Percentiles rank a stretch among this genome's conserved stretches.
These are phyloP conservation scores for Mucor velutinosus DNA, from an alignment of 371 early-diverging fungal genomes.

Conservation along the genomic window DNA sequence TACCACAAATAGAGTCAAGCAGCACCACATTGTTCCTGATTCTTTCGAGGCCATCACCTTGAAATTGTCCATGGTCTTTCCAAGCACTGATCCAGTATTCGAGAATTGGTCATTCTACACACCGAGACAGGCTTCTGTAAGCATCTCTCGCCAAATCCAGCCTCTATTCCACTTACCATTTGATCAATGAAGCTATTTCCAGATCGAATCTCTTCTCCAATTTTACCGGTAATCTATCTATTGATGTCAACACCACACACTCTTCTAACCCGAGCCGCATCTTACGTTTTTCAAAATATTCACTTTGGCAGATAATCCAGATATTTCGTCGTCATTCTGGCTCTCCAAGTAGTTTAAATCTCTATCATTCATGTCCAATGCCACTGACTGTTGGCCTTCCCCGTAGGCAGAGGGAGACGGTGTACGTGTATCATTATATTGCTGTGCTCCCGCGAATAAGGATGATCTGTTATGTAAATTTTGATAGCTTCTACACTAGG, in stretches of 20 bases:
- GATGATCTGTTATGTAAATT: conserved; percentile 50
- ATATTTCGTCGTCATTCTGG: conserved; percentile 52
- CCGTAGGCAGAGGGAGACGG: conserved; percentile 29
- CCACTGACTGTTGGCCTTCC: conserved; percentile 17
- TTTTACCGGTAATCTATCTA: conserved; percentile 50
- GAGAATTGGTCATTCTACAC: conserved; percentile 53
- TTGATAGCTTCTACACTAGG: conserved; percentile 39
- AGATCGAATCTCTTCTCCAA: conserved; percentile 52
- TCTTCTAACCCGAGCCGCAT: background rate
- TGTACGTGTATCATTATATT: conserved; percentile 15
- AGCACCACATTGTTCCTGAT: conserved; percentile 49
- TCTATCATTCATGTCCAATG: conserved; percentile 42
- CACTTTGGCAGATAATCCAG: conserved; percentile 52
- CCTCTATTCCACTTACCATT: conserved; percentile 34
- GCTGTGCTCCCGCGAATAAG: conserved; percentile 36
- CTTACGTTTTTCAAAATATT: conserved; percentile 49
- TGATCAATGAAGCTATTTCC: conserved; percentile 50
- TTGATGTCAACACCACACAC: background rate
- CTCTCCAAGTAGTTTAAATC: conserved; percentile 53
- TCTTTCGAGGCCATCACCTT: conserved; percentile 54
- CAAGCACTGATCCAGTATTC: conserved; percentile 44
- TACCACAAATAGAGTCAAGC: conserved; percentile 48
- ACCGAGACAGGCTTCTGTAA: background rate
- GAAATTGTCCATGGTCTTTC: conserved; percentile 55
- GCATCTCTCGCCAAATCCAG: background rate